Evolutionary conservation across 2,329 filamentous ascomycete genomes (phyloP), one percentile per base, ranked within the genome.

Genomic region (Fusarium clavum): DNA sequence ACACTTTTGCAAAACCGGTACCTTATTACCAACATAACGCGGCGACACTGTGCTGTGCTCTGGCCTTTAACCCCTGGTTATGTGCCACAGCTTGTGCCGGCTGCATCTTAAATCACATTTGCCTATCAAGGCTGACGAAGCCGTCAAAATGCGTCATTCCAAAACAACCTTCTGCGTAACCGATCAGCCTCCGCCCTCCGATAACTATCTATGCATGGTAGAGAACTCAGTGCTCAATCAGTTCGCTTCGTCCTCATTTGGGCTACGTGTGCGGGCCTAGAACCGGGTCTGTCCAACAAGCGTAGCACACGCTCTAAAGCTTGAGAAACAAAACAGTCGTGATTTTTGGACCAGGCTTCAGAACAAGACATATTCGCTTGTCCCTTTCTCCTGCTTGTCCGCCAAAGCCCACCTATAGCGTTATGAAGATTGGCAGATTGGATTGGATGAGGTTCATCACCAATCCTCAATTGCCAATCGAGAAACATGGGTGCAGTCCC

Each of bases 41-140:
- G 46, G 38, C 40, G 48, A 43, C 47, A 59, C 54, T 47, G 45
- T 49, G 40, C 34, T 40, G 48, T 53, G 34, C 34, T 51, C 41
- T 58, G 52, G 62, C 49, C 59, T 61, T 48, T n/a, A 38, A 13
- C 24, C 24, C 32, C 49, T 57, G 52, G 27, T 29, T 32, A 58
- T 51, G 64, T 46, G 61, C 34, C 56, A 67, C 47, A 53, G 59
- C 59, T 67, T 43, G 54, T 18, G 18, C 25, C 27, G 49, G 49
- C 32, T 41, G 43, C 46, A 59, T 51, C 64, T 64, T 43, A 55
- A 64, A 61, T 68, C 62, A 58, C 54, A 59, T 63, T 56, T 62
- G 47, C 53, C 61, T 67, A 61, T 57, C 61, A 57, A 51, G 60
- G 64, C 51, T 63, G 62, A 65, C 61, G 45, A 69, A 49, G 63